Conservation (phyloP, 208 protist genomes). For the Crithidia fasciculata region DNA sequence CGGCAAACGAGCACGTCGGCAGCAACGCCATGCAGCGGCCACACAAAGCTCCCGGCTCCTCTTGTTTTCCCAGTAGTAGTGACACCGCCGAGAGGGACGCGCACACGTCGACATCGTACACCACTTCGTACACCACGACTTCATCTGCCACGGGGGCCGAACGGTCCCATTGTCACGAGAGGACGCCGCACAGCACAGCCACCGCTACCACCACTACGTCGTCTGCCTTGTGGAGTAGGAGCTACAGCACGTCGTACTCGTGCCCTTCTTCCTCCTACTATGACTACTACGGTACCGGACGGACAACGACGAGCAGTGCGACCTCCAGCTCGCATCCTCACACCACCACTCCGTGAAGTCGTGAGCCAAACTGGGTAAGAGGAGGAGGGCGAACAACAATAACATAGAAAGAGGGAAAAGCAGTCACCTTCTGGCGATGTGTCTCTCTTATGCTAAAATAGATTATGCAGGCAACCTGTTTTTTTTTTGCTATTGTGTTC, state of each 20-base stretch:
- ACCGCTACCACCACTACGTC: not conserved
- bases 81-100: not conserved
- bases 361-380: no score
- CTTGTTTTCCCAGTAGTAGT: not conserved
- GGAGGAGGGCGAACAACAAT: no score
- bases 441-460: no score
- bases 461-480: no score
- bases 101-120: conserved; percentile 5
- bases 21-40: no score
- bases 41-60: not conserved
- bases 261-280: conserved; percentile 9
- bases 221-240: not conserved
- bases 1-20: not conserved
- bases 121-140: not conserved
- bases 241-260: conserved; percentile 1
- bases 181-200: not conserved
- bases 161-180: not conserved
- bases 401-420: no score
- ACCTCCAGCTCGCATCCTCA: not conserved
- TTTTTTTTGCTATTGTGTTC: no score
- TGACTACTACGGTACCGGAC: conserved; percentile 21
- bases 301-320: not conserved
- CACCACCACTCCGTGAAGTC: not conserved
- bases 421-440: no score
- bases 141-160: no score